A percentile compares a stretch with the other conserved stretches of the same genome.
phyloP scores from a whole-genome alignment of 768 basidiomycete genomes.

The Amanita pallidorosea region DNA sequence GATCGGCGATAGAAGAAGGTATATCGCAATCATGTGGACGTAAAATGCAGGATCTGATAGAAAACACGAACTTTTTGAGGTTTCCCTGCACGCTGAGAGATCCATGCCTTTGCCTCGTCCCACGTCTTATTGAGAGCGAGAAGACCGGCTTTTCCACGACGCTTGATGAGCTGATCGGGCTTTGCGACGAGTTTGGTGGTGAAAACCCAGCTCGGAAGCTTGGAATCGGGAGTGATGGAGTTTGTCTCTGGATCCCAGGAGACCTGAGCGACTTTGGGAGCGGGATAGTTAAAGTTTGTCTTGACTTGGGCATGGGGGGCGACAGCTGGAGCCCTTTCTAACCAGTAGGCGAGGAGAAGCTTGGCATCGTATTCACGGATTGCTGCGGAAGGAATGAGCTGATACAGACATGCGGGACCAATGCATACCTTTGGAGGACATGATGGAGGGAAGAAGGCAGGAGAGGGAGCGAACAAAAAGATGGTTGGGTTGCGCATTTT shows the following conservation, averaged over 20 bases:
- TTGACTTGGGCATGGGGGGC: conserved; percentile 43
- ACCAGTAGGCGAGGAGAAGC: conserved; percentile 95
- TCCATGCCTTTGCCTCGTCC: conserved; percentile 83
- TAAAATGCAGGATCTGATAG: conserved; percentile 5
- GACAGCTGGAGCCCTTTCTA: conserved; percentile 78
- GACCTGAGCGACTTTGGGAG: conserved; percentile 77
- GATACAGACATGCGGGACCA: neutral
- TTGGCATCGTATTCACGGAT: conserved; percentile 99
- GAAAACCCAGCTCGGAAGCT: conserved; percentile 74
- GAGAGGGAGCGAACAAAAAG: conserved; percentile 13
- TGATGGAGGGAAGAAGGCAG: conserved; percentile 16
- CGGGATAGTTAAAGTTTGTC: conserved; percentile 54
- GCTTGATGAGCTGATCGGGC: conserved; percentile 98
- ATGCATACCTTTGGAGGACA: conserved; percentile 34
- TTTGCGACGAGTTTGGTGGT: conserved; percentile 87
- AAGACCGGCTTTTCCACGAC: conserved; percentile 96
- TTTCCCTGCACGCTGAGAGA: conserved; percentile 81
- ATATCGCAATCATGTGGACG: conserved; percentile 3
- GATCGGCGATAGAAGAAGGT: neutral
- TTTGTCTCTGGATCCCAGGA: conserved; percentile 70
- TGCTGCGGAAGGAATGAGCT: conserved; percentile 18
- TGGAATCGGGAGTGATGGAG: conserved; percentile 36
- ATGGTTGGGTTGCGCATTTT: neutral
- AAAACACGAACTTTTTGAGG: conserved; percentile 63
- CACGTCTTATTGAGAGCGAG: conserved; percentile 90